Conservation (phyloP, 2,329 filamentous ascomycete genomes). For the Hypoxylon sp. region DNA sequence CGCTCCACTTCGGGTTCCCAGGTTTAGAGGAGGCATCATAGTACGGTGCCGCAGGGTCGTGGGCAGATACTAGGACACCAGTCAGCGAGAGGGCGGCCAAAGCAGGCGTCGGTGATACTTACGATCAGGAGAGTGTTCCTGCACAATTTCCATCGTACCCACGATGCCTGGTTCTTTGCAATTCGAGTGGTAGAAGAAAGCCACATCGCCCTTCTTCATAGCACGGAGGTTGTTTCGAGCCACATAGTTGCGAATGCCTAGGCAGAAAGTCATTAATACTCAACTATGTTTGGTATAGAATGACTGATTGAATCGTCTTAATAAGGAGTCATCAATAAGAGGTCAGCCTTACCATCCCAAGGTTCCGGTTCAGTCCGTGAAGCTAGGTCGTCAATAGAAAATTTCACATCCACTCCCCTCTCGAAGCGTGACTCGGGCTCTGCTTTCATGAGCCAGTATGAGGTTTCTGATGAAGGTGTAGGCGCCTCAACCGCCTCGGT, state of each 20-base stretch:
- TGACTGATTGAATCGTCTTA: conserved; percentile 16
- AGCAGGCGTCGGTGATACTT: conserved; percentile 42
- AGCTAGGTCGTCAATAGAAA: conserved; percentile 90
- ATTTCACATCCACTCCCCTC: conserved; percentile 87
- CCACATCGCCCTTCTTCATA: conserved; percentile 91
- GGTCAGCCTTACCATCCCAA: conserved; percentile 78
- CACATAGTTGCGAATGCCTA: conserved; percentile 49
- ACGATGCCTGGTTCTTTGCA: conserved; percentile 89
- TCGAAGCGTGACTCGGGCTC: conserved; percentile 88
- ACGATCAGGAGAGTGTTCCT: conserved; percentile 83
- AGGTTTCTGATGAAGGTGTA: conserved; percentile 35
- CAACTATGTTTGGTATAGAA: conserved; percentile 13
- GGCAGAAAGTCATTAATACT: conserved; percentile 29
- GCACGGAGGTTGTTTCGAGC: conserved; percentile 89
- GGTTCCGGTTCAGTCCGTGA: conserved; percentile 78
- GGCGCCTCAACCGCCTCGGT: conserved; percentile 12
- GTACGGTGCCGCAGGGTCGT: conserved; percentile 77
- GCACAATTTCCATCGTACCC: conserved; percentile 87
- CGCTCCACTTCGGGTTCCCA: conserved; percentile 80
- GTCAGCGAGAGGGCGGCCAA: conserved; percentile 29
- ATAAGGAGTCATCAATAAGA: neutral
- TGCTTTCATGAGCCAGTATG: conserved; percentile 85
- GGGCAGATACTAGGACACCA: conserved; percentile 66
- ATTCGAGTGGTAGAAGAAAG: conserved; percentile 97
- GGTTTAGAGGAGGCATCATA: conserved; percentile 80